phyloP scores from a whole-genome alignment of 805 yeast species.

The Teunomyces panamensis region DNA sequence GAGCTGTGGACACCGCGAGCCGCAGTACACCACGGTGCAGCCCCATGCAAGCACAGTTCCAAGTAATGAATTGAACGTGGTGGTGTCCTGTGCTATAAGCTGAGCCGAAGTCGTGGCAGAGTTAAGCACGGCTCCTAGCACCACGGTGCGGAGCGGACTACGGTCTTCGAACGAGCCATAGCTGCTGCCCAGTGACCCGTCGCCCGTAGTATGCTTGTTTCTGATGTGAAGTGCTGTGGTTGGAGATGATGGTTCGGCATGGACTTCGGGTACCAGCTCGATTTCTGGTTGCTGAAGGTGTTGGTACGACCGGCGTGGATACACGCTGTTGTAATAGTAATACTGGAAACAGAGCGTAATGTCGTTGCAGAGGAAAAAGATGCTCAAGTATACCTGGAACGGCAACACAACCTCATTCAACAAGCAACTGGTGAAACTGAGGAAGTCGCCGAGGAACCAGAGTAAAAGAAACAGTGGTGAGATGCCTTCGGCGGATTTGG shows the following conservation, averaged over 20 bases:
- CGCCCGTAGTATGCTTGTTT: background rate
- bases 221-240: background rate
- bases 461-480: slow-evolving; percentile 56
- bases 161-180: background rate
- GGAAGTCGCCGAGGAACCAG: slow-evolving; percentile 58
- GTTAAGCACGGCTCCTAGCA: background rate
- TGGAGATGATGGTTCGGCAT: background rate
- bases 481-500: slow-evolving; percentile 65
- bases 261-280: background rate
- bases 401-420: slow-evolving; percentile 34
- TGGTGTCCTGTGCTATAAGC: background rate
- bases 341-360: slow-evolving; percentile 38
- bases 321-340: slow-evolving; percentile 40
- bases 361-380: slow-evolving; percentile 40
- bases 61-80: background rate
- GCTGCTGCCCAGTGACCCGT: slow-evolving; percentile 1
- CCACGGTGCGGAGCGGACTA: background rate
- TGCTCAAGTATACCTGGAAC: slow-evolving; percentile 39
- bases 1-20: slow-evolving; percentile 83
- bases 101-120: slow-evolving; percentile 1
- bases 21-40: slow-evolving; percentile 71
- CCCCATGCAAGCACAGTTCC: slow-evolving; percentile 61
- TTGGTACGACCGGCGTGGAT: slow-evolving; percentile 18
- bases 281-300: background rate
- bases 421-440: slow-evolving; percentile 39